Conservation (phyloP, 768 basidiomycete genomes). For the Neoboletus magnificus region DNA sequence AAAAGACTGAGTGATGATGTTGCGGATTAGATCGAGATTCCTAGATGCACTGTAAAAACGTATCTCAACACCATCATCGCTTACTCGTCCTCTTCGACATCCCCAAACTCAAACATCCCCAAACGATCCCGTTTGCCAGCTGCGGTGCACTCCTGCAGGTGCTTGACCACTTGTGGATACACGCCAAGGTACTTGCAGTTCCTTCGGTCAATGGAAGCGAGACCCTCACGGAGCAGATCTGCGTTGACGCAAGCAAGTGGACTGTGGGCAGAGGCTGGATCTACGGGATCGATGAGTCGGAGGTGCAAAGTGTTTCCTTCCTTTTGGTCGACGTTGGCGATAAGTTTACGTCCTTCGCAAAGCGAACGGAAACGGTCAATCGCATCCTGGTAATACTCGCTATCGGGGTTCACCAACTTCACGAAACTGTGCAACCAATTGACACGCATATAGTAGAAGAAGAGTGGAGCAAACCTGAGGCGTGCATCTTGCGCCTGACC, state of each 20-base stretch:
- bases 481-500: slow-evolving; percentile 95
- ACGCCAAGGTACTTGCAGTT: slow-evolving; percentile 66
- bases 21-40: slow-evolving; percentile 13
- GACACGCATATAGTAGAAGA: background rate
- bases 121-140: slow-evolving; percentile 71
- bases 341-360: slow-evolving; percentile 90
- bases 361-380: slow-evolving; percentile 80
- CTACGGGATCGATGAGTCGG: slow-evolving; percentile 86
- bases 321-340: slow-evolving; percentile 90
- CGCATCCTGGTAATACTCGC: slow-evolving; percentile 86
- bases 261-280: slow-evolving; percentile 64
- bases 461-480: slow-evolving; percentile 54
- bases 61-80: slow-evolving; percentile 7
- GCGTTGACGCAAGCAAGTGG: slow-evolving; percentile 82
- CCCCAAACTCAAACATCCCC: slow-evolving; percentile 92
- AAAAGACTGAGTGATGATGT: background rate
- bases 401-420: slow-evolving; percentile 72
- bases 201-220: slow-evolving; percentile 77
- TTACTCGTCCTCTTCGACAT: slow-evolving; percentile 78
- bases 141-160: slow-evolving; percentile 56
- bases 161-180: slow-evolving; percentile 66
- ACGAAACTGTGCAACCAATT: slow-evolving; percentile 60
- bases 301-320: slow-evolving; percentile 81
- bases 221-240: slow-evolving; percentile 84
- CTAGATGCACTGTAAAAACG: slow-evolving; percentile 17